Evolutionary conservation across 768 basidiomycete genomes (phyloP).

Genomic region (Boletus subparvulus): DNA sequence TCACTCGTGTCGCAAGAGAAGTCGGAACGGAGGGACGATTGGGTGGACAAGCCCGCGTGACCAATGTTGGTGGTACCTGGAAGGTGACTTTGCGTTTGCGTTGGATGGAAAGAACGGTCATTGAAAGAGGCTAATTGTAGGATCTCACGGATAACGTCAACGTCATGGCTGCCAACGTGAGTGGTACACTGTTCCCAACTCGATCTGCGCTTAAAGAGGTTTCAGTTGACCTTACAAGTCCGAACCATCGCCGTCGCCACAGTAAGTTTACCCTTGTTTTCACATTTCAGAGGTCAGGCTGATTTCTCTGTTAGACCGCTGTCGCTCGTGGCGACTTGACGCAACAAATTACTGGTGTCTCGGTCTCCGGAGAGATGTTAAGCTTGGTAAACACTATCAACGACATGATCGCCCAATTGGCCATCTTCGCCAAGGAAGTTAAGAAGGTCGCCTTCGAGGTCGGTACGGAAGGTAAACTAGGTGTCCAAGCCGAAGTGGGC

Average conservation of each 20-base stretch:
- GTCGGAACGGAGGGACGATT: constrained; percentile 96
- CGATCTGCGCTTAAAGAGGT: constrained; percentile 3
- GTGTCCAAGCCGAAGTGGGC: constrained; percentile 95
- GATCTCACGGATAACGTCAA: constrained; percentile 95
- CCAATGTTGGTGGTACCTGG: constrained; percentile 96
- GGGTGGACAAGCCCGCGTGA: constrained; percentile 92
- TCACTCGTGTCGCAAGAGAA: constrained; percentile 86
- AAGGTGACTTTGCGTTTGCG: constrained; percentile 43
- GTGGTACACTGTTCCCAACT: constrained; percentile 24
- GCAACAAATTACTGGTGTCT: constrained; percentile 89
- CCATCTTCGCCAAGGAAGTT: constrained; percentile 74
- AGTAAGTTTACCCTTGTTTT: constrained; percentile 41
- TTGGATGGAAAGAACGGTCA: background rate
- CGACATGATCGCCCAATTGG: constrained; percentile 71
- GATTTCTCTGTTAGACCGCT: constrained; percentile 56
- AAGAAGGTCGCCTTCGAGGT: constrained; percentile 97
- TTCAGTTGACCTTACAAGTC: constrained; percentile 86
- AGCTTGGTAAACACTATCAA: constrained; percentile 97
- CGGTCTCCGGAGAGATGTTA: constrained; percentile 95
- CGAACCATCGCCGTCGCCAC: constrained; percentile 92
- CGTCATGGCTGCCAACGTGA: constrained; percentile 89
- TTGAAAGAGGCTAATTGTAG: constrained; percentile 29
- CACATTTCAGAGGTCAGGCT: background rate
- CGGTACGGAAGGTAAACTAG: constrained; percentile 97
- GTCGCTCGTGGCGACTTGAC: constrained; percentile 93